Evolutionary conservation across 2,329 filamentous ascomycete species (phyloP), one percentile per base, ranked within the genome.

Genomic region (Apiospora rasikravindrae): DNA sequence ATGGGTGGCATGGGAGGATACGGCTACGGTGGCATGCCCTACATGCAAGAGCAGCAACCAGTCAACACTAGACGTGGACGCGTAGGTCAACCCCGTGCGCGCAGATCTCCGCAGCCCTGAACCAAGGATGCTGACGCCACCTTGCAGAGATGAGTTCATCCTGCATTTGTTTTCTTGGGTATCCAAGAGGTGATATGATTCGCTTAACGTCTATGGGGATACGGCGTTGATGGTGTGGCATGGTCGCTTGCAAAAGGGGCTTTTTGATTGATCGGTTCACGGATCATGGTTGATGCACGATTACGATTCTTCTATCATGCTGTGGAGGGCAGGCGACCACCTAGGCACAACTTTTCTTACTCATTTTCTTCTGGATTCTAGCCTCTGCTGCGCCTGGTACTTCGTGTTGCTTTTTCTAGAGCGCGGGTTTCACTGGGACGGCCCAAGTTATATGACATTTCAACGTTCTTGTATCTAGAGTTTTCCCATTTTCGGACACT

Each of bases 41-140:
- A 88, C 77, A 83, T 88, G 82, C 85, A 64, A 64, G 88, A 90
- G 77, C 88, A 90, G 77, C 88, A 89, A 76, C 87, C 88, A 76
- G 84, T 84, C 75, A 89, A 88, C 80, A 80, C 83, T 74, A 83
- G 89, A 80, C 87, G 89, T 76, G 89, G 89, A 81, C 87, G 89
- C 78, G 88, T 90, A 86, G 84, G 88, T 81, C 80, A 81, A 78
- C 78, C 81, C 78, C 75, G 75, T 73, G 76, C 80, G 71, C 79
- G 81, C 73, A 78, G 77, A 75, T 80, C 78, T 70, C 78, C 79
- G 77, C 78, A 78, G 73, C 75, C 77, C 33, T 53, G 37, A 51
- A 26, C 33, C 68, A 57, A 53, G 45, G 47, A 69, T 42, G 68
- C 68, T 69, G 68, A 69, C 68, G 29, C 49, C 47, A 51, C 33